These are phyloP conservation scores for Ogataea haglerorum DNA, from an alignment of 805 yeast species.

Conservation along the genomic window DNA sequence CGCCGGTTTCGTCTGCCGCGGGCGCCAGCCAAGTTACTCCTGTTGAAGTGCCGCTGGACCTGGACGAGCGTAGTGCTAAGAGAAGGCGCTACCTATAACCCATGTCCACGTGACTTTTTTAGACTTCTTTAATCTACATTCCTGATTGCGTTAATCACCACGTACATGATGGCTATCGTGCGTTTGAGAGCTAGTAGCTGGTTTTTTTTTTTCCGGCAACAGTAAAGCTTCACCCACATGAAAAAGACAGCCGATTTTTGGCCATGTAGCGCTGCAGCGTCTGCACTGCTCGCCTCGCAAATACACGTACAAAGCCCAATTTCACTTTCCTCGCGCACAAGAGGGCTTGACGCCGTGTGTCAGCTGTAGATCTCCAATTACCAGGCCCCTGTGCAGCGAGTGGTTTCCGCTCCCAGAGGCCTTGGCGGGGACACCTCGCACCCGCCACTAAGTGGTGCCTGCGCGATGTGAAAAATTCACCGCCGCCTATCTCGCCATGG, in stretches of 20 bases:
- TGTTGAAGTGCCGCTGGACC: slow-evolving; percentile 13
- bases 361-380: too few relatives aligned
- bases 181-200: not conserved
- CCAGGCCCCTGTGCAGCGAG: not conserved
- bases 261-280: not conserved
- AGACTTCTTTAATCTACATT: not conserved
- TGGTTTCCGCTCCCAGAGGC: slow-evolving; percentile 1
- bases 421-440: not conserved
- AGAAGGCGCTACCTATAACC: slow-evolving; percentile 4
- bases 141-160: not conserved
- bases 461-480: too few relatives aligned
- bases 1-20: slow-evolving; percentile 17
- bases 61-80: slow-evolving; percentile 8
- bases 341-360: too few relatives aligned
- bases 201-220: not conserved
- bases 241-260: not conserved
- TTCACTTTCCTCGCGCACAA: not conserved
- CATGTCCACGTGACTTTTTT: not conserved
- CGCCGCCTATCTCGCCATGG: not conserved
- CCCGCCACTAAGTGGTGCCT: not conserved
- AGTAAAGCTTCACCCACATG: not conserved
- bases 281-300: not conserved
- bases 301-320: not conserved
- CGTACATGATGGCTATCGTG: not conserved
- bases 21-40: slow-evolving; percentile 24